Base-by-base conservation (phyloP, 768 basidiomycete genomes). In the Calvatia gigantea region DNA sequence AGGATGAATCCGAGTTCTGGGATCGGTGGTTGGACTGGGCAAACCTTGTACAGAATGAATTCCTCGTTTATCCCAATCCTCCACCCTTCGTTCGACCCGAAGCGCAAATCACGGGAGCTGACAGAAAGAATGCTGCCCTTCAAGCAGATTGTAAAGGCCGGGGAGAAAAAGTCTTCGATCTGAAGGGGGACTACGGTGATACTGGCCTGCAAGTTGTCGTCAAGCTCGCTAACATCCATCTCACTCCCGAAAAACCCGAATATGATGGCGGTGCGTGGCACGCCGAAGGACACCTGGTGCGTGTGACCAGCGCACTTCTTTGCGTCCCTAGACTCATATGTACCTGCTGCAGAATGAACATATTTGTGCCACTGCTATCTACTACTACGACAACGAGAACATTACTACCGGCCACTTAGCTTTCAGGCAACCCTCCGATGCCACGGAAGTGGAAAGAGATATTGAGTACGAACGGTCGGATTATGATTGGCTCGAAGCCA, bases 241-340 rank as follows among this genome's bases (percentile, higher is more conserved):
- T 69, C 27, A 71, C 69, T 2, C 67, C 70, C 3, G 69, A 71
- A 28, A 65, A 64, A 25, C 64, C 66, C 1, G 49, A 64, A n/a
- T 69, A 65, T 28, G 47, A 33, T 8, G 67, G 67, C 2, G 69
- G 65, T 1, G 49, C 62, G 4, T 71, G 69, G 70, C 68, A 70
- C 37, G 60, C 70, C 11, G 69, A 70, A 54, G 70, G 70, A 23
- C 65, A 66, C 51, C n/a, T 63, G 51, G 63, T 62, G 48, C 7
- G 52, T 57, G 5, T 6, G 28, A 29, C 38, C 14, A 45, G 49
- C n/a, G 37, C 4, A 39, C 28, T 28, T 29, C 31, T 15, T 25
- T 12, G 12, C n/a, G n/a, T n/a, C 27, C 8, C 35, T 15, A 25
- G 17, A n/a, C 19, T 19, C 23, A 35, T 28, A 51, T 12, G n/a